Conservation (phyloP, 495 filamentous ascomycete genomes). For the Trichoderma parareesei region DNA sequence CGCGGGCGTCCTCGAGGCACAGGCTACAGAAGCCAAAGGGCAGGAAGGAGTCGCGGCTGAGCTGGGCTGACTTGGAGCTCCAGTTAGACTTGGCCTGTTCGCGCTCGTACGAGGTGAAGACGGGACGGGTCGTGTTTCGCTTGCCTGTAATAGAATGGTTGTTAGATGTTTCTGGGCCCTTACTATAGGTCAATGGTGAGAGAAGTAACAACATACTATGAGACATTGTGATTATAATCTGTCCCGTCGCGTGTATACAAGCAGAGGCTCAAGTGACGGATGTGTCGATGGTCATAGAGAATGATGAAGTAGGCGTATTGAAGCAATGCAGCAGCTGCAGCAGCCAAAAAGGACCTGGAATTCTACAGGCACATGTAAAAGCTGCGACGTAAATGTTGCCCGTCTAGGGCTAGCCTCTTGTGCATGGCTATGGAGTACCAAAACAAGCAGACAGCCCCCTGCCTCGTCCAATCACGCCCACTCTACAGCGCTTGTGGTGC, state of each 20-base stretch:
- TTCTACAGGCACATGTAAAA: too few relatives aligned
- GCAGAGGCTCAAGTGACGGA: too few relatives aligned
- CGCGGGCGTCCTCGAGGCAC: conserved; percentile 74
- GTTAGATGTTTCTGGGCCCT: neutral
- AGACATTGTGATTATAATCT: conserved; percentile 33
- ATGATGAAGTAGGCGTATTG: too few relatives aligned
- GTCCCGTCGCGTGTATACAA: neutral
- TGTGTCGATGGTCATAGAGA: too few relatives aligned
- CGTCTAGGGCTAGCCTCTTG: neutral
- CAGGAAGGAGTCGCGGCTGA: conserved; percentile 87
- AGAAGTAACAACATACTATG: conserved; percentile 40
- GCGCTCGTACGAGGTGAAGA: conserved; percentile 93
- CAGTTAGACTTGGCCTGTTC: conserved; percentile 69
- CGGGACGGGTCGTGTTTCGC: conserved; percentile 90
- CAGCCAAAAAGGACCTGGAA: neutral
- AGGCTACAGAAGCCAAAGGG: conserved; percentile 85
- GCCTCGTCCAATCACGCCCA: neutral
- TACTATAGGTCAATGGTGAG: too few relatives aligned
- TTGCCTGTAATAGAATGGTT: conserved; percentile 47
- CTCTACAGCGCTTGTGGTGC: neutral
- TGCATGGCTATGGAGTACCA: neutral
- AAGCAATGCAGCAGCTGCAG: too few relatives aligned
- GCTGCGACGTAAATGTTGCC: neutral
- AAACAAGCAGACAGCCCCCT: too few relatives aligned
- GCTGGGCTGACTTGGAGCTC: conserved; percentile 67